phyloP scores from a whole-genome alignment of 257 asterid genomes.

The Scutellaria minor region DNA sequence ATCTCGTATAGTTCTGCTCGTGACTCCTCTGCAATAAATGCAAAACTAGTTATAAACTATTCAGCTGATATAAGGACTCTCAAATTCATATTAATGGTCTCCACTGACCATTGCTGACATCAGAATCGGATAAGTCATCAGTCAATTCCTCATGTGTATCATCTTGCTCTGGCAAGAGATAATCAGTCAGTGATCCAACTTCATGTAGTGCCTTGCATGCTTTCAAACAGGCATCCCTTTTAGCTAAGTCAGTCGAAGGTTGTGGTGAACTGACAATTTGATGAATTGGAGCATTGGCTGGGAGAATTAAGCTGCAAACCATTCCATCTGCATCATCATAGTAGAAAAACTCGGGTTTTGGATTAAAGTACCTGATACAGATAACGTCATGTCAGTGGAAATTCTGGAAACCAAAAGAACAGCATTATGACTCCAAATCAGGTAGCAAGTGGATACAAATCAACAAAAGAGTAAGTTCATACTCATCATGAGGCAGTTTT shows the following conservation, averaged over 20 bases:
- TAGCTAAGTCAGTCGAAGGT: constrained; percentile 71
- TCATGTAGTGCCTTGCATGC: constrained; percentile 91
- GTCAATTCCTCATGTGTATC: constrained; percentile 50
- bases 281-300: constrained; percentile 89
- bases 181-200: constrained; percentile 87
- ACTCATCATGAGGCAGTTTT: constrained; percentile 95
- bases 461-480: constrained; percentile 43
- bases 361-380: constrained; percentile 74
- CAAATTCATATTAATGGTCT: constrained; percentile 29
- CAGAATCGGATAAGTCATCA: constrained; percentile 63
- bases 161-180: constrained; percentile 85
- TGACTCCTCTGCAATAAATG: constrained; percentile 62
- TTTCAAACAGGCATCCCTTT: constrained; percentile 87
- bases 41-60: constrained; percentile 26
- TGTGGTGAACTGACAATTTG: constrained; percentile 71
- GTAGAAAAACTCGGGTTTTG: constrained; percentile 73
- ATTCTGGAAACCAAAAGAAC: constrained; percentile 25
- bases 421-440: constrained; percentile 22
- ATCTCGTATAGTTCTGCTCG: constrained; percentile 87
- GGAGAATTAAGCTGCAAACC: constrained; percentile 75
- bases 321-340: constrained; percentile 73
- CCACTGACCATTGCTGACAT: constrained; percentile 63
- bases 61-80: constrained; percentile 19
- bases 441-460: constrained; percentile 28
- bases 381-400: constrained; percentile 21